Conservation (phyloP, 1,139 yeast species). For the Scheffersomyces insectosa region DNA sequence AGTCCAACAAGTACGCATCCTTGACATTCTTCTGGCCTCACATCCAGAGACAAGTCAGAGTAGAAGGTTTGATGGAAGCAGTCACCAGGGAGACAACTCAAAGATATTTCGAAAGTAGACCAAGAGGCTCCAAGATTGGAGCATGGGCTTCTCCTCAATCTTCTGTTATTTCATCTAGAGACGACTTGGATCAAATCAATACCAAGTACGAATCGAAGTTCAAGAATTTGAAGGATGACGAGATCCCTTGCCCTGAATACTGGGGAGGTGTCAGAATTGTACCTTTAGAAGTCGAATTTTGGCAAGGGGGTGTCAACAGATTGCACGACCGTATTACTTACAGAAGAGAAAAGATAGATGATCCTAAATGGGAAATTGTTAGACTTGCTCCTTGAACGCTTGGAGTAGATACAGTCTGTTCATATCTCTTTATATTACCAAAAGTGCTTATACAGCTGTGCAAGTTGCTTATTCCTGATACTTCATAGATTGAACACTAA, state of each 20-base stretch:
- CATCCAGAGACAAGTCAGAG: slow-evolving; percentile 86
- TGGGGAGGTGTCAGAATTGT: slow-evolving; percentile 95
- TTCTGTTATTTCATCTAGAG: slow-evolving; percentile 53
- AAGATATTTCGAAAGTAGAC: slow-evolving; percentile 81
- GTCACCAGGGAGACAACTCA: slow-evolving; percentile 73
- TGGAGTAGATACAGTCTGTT: background rate
- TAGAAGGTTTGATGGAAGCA: slow-evolving; percentile 81
- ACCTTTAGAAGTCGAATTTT: slow-evolving; percentile 90
- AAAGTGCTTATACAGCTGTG: too few species aligned
- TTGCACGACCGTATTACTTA: slow-evolving; percentile 88
- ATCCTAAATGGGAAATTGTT: slow-evolving; percentile 57
- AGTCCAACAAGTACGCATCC: slow-evolving; percentile 75
- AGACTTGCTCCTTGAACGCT: slow-evolving; percentile 69
- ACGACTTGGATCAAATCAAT: slow-evolving; percentile 58
- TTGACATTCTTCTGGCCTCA: slow-evolving; percentile 93
- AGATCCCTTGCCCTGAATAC: slow-evolving; percentile 84
- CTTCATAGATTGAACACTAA: too few species aligned
- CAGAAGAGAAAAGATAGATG: slow-evolving; percentile 50
- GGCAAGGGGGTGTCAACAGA: slow-evolving; percentile 94
- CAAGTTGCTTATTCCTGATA: too few species aligned
- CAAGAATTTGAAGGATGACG: slow-evolving; percentile 52
- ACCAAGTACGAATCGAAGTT: slow-evolving; percentile 57
- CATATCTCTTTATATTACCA: too few species aligned
- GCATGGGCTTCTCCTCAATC: slow-evolving; percentile 98
- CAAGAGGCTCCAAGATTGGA: slow-evolving; percentile 89